These are phyloP conservation scores for Exsudoporus frostii DNA, from an alignment of 768 basidiomycete genomes.

Conservation along the genomic window DNA sequence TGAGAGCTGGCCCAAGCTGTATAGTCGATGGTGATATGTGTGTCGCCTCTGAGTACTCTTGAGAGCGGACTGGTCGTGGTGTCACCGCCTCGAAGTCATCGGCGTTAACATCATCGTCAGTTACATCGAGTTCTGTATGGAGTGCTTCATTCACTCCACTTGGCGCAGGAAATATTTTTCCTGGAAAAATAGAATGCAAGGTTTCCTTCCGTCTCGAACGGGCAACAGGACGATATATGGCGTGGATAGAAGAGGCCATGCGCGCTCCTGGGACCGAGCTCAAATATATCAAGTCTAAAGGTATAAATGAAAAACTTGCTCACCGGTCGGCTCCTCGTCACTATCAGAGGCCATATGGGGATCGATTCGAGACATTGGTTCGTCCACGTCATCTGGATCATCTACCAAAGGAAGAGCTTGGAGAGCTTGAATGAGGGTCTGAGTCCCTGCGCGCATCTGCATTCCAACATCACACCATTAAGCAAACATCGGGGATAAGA, in stretches of 20 bases:
- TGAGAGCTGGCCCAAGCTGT: constrained; percentile 20
- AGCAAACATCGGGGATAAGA: not conserved
- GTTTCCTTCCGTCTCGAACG: constrained; percentile 50
- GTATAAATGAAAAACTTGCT: constrained; percentile 22
- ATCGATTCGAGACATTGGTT: constrained; percentile 41
- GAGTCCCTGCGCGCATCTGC: constrained; percentile 85
- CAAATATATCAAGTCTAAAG: not conserved
- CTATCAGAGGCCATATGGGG: constrained; percentile 52
- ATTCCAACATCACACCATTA: constrained; percentile 5
- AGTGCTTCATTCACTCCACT: constrained; percentile 29
- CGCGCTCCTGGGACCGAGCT: constrained; percentile 35
- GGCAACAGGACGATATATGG: constrained; percentile 79
- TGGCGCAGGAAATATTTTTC: constrained; percentile 6
- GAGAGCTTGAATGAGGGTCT: constrained; percentile 84
- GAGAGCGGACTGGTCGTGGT: constrained; percentile 35
- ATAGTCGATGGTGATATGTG: constrained; percentile 2
- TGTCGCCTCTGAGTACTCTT: constrained; percentile 6
- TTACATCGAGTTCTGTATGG: constrained; percentile 34
- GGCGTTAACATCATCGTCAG: constrained; percentile 53
- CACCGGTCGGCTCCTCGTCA: constrained; percentile 53
- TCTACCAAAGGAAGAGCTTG: constrained; percentile 82
- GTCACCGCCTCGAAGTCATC: constrained; percentile 58
- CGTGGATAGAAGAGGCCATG: constrained; percentile 83
- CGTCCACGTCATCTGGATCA: constrained; percentile 67
- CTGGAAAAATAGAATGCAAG: constrained; percentile 16